These are phyloP conservation scores for Cyberlindnera amylophila DNA, from an alignment of 805 yeast species.

Conservation along the genomic window DNA sequence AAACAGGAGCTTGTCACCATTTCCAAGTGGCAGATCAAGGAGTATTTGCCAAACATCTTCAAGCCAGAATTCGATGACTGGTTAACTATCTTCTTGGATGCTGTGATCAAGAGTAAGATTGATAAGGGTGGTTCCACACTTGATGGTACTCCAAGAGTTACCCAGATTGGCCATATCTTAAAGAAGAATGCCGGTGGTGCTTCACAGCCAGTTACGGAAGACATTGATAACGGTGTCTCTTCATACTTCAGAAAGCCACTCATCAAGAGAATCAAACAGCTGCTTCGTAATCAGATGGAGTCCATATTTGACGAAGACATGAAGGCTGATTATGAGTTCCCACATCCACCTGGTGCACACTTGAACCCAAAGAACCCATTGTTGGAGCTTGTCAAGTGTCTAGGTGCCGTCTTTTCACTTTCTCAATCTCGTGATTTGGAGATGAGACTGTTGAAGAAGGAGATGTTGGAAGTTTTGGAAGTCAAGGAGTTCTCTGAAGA, in stretches of 20 bases:
- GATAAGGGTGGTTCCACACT: conserved; percentile 24
- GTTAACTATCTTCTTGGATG: conserved; percentile 72
- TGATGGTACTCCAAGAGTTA: conserved; percentile 54
- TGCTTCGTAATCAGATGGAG: conserved; percentile 69
- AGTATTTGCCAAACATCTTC: conserved; percentile 68
- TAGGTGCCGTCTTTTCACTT: conserved; percentile 69
- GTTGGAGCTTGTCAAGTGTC: conserved; percentile 69
- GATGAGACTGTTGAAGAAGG: conserved; percentile 69
- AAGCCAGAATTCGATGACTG: conserved; percentile 87
- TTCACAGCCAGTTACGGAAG: conserved; percentile 30
- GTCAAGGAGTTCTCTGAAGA: conserved; percentile 80
- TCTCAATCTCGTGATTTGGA: conserved; percentile 66
- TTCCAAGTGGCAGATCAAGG: conserved; percentile 77
- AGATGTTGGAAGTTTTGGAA: conserved; percentile 67
- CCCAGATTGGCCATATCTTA: conserved; percentile 59
- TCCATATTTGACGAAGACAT: conserved; percentile 63
- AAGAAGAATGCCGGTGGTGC: conserved; percentile 36
- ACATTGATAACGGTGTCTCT: conserved; percentile 45
- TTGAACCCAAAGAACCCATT: conserved; percentile 61
- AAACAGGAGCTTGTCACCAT: conserved; percentile 36
- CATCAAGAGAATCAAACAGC: conserved; percentile 57
- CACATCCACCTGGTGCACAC: conserved; percentile 72
- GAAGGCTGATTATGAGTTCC: conserved; percentile 65
- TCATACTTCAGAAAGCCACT: conserved; percentile 60
- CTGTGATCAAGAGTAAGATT: conserved; percentile 54